phyloP scores from a whole-genome alignment of 345 rosid genomes.

The Pugionium dolabratum region DNA sequence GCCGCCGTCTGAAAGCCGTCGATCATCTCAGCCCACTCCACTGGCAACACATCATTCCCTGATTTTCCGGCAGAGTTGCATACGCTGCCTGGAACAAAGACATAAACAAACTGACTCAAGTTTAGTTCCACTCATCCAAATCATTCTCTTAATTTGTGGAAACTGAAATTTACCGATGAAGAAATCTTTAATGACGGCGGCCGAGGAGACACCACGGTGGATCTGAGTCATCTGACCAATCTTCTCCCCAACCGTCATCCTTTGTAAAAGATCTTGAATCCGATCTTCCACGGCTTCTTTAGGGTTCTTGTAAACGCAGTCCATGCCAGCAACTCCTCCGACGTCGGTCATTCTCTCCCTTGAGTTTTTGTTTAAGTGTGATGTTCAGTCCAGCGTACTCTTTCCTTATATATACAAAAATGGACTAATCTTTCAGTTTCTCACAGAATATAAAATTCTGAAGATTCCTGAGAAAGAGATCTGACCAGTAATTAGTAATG shows the following conservation, averaged over 20 bases:
- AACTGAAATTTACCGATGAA: constrained; percentile 44
- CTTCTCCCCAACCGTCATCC: constrained; percentile 57
- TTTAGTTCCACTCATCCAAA: neutral
- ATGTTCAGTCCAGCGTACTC: neutral
- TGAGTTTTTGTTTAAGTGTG: neutral
- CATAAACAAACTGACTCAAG: neutral
- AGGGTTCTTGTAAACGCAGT: constrained; percentile 59
- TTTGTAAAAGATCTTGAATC: constrained; percentile 43
- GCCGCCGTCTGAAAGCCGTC: constrained; percentile 64
- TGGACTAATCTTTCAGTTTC: too few relatives aligned
- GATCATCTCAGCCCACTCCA: constrained; percentile 84
- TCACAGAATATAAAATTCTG: too few relatives aligned
- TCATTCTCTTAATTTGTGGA: neutral
- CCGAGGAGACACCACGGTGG: constrained; percentile 43
- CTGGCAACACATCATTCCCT: constrained; percentile 51
- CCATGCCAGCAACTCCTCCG: constrained; percentile 2
- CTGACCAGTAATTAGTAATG: too few relatives aligned
- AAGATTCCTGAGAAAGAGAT: too few relatives aligned
- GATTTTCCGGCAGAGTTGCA: constrained; percentile 58
- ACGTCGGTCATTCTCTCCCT: constrained; percentile 7
- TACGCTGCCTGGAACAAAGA: constrained; percentile 56
- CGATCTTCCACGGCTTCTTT: constrained; percentile 55
- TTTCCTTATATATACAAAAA: neutral
- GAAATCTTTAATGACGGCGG: constrained; percentile 50
- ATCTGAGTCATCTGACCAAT: constrained; percentile 58